These are phyloP conservation scores for Globisporangium sylvaticum DNA, from an alignment of 352 stramenopile genomes.

Conservation along the genomic window DNA sequence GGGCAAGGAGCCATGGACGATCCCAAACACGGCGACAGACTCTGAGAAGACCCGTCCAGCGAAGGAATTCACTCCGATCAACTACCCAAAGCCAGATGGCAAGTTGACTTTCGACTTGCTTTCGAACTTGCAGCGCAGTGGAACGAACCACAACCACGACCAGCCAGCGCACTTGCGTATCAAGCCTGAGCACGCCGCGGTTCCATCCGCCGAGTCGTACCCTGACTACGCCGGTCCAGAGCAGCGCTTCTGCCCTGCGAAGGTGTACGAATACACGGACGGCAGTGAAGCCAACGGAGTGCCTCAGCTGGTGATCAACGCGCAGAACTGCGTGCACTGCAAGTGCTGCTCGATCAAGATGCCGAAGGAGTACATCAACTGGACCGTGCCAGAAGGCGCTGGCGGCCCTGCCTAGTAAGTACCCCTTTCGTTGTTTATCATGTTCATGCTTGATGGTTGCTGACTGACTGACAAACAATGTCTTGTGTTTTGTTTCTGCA, in stretches of 20 bases:
- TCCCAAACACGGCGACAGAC: conserved; percentile 84
- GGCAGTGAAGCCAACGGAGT: conserved; percentile 82
- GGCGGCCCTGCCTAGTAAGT: conserved; percentile 98
- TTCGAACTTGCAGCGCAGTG: conserved; percentile 96
- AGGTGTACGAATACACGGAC: conserved; percentile 98
- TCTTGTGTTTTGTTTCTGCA: conserved; percentile 23
- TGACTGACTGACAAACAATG: background rate
- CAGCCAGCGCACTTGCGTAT: conserved; percentile 97
- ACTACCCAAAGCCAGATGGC: conserved; percentile 97
- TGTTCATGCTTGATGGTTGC: conserved; percentile 3
- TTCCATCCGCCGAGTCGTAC: conserved; percentile 86
- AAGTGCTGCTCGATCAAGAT: conserved; percentile 99
- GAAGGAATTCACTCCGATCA: conserved; percentile 88
- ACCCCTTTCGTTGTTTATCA: background rate
- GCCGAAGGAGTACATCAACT: conserved; percentile 98
- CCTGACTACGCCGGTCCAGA: conserved; percentile 96
- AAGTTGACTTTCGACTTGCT: conserved; percentile 98
- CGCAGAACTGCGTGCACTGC: conserved; percentile 99
- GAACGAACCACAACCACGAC: conserved; percentile 98
- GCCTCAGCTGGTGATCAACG: conserved; percentile 97
- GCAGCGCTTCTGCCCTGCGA: conserved; percentile 96
- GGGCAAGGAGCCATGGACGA: conserved; percentile 96
- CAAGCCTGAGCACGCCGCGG: conserved; percentile 86
- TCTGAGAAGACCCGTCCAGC: conserved; percentile 90
- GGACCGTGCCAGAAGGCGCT: conserved; percentile 97